Conservation (phyloP, 352 stramenopile genomes). For the Phytophthora crassamura region DNA sequence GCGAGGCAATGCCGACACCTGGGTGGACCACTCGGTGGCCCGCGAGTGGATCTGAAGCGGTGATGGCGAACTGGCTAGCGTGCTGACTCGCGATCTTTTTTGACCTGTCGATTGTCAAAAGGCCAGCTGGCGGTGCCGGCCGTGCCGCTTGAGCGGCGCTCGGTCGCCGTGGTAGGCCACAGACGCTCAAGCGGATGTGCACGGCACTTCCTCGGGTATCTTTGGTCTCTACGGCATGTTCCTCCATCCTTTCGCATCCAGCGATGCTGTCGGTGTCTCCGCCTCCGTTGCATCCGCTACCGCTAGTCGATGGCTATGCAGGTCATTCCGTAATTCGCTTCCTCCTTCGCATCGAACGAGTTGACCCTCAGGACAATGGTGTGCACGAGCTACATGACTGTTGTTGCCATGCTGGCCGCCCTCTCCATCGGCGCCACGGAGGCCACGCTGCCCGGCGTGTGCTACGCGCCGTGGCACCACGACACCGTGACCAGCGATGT, state of each 20-base stretch:
- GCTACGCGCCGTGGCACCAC: conserved; percentile 77
- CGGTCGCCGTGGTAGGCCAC: background rate
- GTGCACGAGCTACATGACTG: conserved; percentile 27
- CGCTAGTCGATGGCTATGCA: conserved; percentile 16
- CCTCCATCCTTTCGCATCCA: conserved; percentile 24
- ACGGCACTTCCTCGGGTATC: conserved; percentile 36
- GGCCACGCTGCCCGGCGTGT: conserved; percentile 43
- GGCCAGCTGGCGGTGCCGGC: conserved; percentile 23
- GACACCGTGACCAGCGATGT: conserved; percentile 42
- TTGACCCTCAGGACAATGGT: conserved; percentile 28
- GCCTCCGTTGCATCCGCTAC: conserved; percentile 1
- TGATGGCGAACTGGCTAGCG: conserved; percentile 37
- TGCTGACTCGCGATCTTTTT: conserved; percentile 19
- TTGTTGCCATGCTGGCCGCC: conserved; percentile 18
- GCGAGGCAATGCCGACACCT: too few relatives aligned
- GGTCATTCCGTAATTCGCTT: conserved; percentile 36
- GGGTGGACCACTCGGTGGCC: background rate
- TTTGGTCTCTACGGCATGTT: conserved; percentile 24
- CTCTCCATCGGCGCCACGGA: conserved; percentile 11
- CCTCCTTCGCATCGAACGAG: conserved; percentile 20
- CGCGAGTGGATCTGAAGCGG: background rate
- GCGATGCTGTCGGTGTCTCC: conserved; percentile 9
- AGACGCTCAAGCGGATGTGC: conserved; percentile 34
- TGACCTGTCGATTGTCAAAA: conserved; percentile 22
- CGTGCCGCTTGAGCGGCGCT: conserved; percentile 20